A percentile compares a stretch with the other conserved stretches of the same genome.
Evolutionary conservation across 1,284 basidiomycete genomes (phyloP).

Genomic region (Afroboletus lepidellus): DNA sequence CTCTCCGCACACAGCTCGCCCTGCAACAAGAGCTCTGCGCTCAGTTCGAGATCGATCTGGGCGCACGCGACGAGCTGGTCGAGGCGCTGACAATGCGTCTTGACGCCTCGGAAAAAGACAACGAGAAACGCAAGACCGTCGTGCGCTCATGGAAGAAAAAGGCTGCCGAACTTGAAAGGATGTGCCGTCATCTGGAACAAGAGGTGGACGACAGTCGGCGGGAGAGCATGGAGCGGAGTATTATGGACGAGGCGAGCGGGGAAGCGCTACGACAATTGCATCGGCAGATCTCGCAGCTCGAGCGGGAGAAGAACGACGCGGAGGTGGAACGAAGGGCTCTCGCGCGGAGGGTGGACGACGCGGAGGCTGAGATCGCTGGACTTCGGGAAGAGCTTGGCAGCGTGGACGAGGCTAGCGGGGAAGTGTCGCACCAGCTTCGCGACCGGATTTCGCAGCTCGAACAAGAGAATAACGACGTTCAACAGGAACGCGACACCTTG

Average conservation of each 20-base stretch:
- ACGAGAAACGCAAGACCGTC: constrained; percentile 50
- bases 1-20: constrained; percentile 67
- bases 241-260: constrained; percentile 76
- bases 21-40: constrained; percentile 66
- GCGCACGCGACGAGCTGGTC: constrained; percentile 67
- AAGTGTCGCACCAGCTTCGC: constrained; percentile 62
- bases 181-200: constrained; percentile 62
- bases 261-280: constrained; percentile 69
- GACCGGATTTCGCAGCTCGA: constrained; percentile 59
- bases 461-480: constrained; percentile 46
- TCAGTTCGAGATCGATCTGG: constrained; percentile 72
- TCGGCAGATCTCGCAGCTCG: constrained; percentile 29
- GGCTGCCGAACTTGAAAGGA: constrained; percentile 64
- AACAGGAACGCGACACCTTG: constrained; percentile 21
- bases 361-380: constrained; percentile 42
- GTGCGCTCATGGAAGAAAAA: constrained; percentile 69
- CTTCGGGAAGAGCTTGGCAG: constrained; percentile 45
- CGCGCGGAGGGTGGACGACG: constrained; percentile 18
- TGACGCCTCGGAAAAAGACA: constrained; percentile 56
- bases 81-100: constrained; percentile 56
- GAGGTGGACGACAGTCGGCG: constrained; percentile 66
- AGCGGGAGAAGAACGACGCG: constrained; percentile 21
- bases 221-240: constrained; percentile 66
- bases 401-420: constrained; percentile 60
- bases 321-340: constrained; percentile 9